phyloP scores from a whole-genome alignment of 805 yeast genomes.

The Kodamaea laetipori region DNA sequence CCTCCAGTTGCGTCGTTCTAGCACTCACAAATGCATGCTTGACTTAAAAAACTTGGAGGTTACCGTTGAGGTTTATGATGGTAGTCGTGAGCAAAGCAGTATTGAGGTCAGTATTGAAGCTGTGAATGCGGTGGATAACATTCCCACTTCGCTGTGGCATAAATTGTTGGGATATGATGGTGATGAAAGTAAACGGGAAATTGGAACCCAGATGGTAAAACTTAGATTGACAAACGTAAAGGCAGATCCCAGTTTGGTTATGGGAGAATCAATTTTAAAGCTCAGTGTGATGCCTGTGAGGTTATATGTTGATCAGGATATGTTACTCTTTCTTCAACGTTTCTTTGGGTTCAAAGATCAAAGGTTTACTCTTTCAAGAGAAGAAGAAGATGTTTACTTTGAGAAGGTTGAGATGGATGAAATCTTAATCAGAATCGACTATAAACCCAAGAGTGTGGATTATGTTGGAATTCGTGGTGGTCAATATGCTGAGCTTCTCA shows the following conservation, averaged over 20 bases:
- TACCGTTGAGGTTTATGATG: constrained; percentile 42
- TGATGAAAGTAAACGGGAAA: constrained; percentile 69
- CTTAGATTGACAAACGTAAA: constrained; percentile 58
- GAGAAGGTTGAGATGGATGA: constrained; percentile 66
- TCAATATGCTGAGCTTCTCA: constrained; percentile 81
- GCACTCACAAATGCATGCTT: constrained; percentile 39
- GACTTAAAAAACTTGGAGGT: constrained; percentile 57
- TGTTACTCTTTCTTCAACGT: constrained; percentile 77
- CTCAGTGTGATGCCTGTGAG: constrained; percentile 70
- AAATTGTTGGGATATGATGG: constrained; percentile 72
- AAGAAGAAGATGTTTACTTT: constrained; percentile 66
- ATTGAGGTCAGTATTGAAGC: constrained; percentile 53
- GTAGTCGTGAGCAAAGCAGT: constrained; percentile 41
- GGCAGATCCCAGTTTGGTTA: constrained; percentile 64
- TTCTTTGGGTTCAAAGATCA: constrained; percentile 79
- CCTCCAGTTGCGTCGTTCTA: constrained; percentile 7
- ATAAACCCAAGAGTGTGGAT: constrained; percentile 88
- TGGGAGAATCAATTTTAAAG: constrained; percentile 62
- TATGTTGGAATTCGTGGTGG: constrained; percentile 85
- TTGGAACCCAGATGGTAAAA: constrained; percentile 63
- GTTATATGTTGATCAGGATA: constrained; percentile 89
- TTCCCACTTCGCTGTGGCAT: constrained; percentile 89
- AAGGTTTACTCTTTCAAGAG: constrained; percentile 58
- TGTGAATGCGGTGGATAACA: constrained; percentile 69
- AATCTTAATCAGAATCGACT: constrained; percentile 71